Evolutionary conservation across 2,329 filamentous ascomycete species (phyloP).

Genomic region (Plectosphaerella cucumerina): DNA sequence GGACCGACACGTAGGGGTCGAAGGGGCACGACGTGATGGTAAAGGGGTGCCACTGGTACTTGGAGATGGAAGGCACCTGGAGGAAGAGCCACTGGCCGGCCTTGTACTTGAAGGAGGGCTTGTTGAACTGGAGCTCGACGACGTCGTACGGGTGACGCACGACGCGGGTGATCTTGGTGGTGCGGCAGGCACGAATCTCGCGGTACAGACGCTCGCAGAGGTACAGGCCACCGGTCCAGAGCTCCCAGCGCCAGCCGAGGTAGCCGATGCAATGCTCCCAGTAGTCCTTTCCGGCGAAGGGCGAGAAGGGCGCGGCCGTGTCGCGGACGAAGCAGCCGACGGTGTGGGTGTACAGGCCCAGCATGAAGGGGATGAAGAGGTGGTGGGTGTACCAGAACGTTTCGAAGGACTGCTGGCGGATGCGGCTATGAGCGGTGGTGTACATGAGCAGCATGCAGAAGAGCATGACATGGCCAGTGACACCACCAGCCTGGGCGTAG

Average conservation of each 20-base stretch:
- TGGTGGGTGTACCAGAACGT: conserved; percentile 99
- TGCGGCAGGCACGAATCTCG: conserved; percentile 77
- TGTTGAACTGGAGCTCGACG: conserved; percentile 94
- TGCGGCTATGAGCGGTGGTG: conserved; percentile 88
- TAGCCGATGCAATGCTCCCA: conserved; percentile 95
- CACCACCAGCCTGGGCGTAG: conserved; percentile 81
- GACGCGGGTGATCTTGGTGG: conserved; percentile 88
- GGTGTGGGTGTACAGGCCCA: conserved; percentile 93
- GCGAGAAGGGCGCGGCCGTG: conserved; percentile 65
- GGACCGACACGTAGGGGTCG: conserved; percentile 90
- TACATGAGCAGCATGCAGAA: conserved; percentile 99
- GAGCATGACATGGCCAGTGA: conserved; percentile 96
- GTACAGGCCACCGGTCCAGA: conserved; percentile 81
- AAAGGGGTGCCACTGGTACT: conserved; percentile 96
- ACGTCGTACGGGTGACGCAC: conserved; percentile 95
- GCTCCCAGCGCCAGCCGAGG: conserved; percentile 95
- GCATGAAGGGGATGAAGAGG: conserved; percentile 92
- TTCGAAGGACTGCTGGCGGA: conserved; percentile 95
- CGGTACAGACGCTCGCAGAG: conserved; percentile 85
- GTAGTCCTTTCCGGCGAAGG: conserved; percentile 76
- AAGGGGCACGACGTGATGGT: conserved; percentile 98
- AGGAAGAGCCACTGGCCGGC: conserved; percentile 97
- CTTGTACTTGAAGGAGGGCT: conserved; percentile 97
- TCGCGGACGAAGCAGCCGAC: conserved; percentile 96
- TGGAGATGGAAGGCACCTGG: conserved; percentile 83